phyloP scores from a whole-genome alignment of 148 eudicot species.

The Rhododendron vialii region DNA sequence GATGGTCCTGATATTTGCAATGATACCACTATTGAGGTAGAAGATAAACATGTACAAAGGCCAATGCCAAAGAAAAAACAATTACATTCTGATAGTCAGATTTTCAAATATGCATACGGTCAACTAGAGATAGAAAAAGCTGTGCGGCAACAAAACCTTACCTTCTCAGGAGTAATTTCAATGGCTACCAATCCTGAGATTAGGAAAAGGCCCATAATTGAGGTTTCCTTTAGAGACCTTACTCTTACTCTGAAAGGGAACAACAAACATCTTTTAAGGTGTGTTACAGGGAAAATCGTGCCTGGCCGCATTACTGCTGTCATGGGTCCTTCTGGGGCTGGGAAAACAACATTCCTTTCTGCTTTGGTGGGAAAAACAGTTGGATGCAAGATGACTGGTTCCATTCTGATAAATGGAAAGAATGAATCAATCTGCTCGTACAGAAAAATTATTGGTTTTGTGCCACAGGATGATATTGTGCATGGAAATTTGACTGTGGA shows the following conservation, averaged over 20 bases:
- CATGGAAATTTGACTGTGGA: conserved; percentile 79
- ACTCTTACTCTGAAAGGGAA: conserved; percentile 64
- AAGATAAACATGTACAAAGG: conserved; percentile 21
- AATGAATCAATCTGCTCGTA: conserved; percentile 58
- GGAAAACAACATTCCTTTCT: conserved; percentile 71
- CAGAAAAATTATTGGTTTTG: conserved; percentile 71
- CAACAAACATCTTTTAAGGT: conserved; percentile 47
- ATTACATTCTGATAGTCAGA: conserved; percentile 49
- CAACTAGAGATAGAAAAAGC: conserved; percentile 80
- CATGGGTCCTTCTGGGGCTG: conserved; percentile 90
- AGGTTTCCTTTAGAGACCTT: conserved; percentile 59
- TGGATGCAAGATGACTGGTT: conserved; percentile 56
- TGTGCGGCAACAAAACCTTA: conserved; percentile 37
- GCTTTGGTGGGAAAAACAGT: conserved; percentile 69
- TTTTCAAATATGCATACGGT: conserved; percentile 68
- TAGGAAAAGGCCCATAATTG: conserved; percentile 52
- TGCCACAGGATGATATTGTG: conserved; percentile 84
- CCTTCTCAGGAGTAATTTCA: conserved; percentile 53
- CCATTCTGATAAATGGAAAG: conserved; percentile 55
- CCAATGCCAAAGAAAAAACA: conserved; percentile 41
- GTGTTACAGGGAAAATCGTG: conserved; percentile 62
- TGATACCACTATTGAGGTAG: conserved; percentile 33
- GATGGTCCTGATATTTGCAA: conserved; percentile 28
- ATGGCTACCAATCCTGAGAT: conserved; percentile 40
- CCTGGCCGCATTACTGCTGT: conserved; percentile 72